Evolutionary conservation across 2,329 filamentous ascomycete genomes (phyloP).

Genomic region (Fusarium praegraminearum): DNA sequence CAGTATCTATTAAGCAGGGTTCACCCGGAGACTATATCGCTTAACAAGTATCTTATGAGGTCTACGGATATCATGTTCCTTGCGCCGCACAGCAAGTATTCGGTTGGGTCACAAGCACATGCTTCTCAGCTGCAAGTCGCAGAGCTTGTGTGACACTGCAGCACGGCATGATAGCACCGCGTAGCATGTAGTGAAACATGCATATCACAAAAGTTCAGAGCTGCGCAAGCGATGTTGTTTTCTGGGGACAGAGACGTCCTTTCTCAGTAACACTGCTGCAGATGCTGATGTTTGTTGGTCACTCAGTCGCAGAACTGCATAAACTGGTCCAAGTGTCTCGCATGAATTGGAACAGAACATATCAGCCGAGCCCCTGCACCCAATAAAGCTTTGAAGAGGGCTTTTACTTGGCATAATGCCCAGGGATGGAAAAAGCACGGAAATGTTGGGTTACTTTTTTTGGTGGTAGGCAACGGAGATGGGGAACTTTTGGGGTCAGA

Average conservation of each 20-base stretch:
- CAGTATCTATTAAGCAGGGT: neutral
- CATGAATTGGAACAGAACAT: constrained; percentile 13
- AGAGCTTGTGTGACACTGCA: constrained; percentile 26
- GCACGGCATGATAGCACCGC: constrained; percentile 12
- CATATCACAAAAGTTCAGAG: constrained; percentile 33
- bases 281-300: constrained; percentile 3
- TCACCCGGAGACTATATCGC: neutral
- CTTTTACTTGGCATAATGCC: neutral
- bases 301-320: constrained; percentile 14
- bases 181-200: constrained; percentile 35
- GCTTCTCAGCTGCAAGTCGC: neutral
- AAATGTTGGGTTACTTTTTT: neutral
- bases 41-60: neutral
- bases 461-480: neutral
- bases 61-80: neutral
- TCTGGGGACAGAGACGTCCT: neutral
- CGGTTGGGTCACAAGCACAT: constrained; percentile 1
- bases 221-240: constrained; percentile 21
- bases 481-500: constrained; percentile 5
- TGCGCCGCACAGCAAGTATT: neutral
- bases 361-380: constrained; percentile 7
- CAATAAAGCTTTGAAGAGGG: constrained; percentile 1
- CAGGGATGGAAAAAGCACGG: constrained; percentile 7
- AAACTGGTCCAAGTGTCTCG: constrained; percentile 14
- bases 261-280: constrained; percentile 1